phyloP scores from a whole-genome alignment of 768 basidiomycete genomes.

The Suillus discolor region DNA sequence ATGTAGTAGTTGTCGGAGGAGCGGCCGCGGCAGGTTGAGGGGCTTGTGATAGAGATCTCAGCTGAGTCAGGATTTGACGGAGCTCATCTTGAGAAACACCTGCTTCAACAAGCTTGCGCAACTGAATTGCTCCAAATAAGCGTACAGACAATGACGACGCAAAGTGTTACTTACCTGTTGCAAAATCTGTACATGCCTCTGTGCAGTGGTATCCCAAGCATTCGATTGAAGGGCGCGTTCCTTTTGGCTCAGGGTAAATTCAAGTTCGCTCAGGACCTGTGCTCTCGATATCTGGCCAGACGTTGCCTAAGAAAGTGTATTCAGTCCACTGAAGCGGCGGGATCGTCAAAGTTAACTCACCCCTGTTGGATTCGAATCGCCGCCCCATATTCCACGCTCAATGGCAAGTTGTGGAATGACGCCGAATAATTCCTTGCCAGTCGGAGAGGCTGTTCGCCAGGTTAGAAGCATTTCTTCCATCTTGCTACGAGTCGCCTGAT shows the following conservation, averaged over 20 bases:
- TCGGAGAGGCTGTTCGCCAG: conserved; percentile 87
- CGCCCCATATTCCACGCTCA: conserved; percentile 83
- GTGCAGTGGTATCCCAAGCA: conserved; percentile 68
- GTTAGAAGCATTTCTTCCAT: conserved; percentile 98
- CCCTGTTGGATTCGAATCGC: conserved; percentile 42
- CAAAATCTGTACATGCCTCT: conserved; percentile 76
- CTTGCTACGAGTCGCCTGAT: conserved; percentile 82
- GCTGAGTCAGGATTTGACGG: conserved; percentile 70
- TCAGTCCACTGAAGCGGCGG: conserved; percentile 8
- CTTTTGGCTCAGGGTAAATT: conserved; percentile 81
- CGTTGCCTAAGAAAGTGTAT: conserved; percentile 32
- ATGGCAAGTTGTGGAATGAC: conserved; percentile 77
- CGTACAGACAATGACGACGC: conserved; percentile 7
- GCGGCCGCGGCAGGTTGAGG: conserved; percentile 38
- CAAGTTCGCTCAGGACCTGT: conserved; percentile 82
- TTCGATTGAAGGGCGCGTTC: conserved; percentile 72
- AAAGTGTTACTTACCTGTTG: conserved; percentile 63
- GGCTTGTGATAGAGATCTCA: conserved; percentile 62
- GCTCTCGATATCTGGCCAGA: conserved; percentile 62
- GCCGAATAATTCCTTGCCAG: conserved; percentile 84
- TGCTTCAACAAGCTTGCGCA: conserved; percentile 72
- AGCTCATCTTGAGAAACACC: conserved; percentile 83
- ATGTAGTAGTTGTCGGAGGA: conserved; percentile 23
- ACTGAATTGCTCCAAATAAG: conserved; percentile 39
- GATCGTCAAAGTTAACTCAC: conserved; percentile 35